phyloP scores from a whole-genome alignment of 1,284 basidiomycete species.

The Ustilago crameri region DNA sequence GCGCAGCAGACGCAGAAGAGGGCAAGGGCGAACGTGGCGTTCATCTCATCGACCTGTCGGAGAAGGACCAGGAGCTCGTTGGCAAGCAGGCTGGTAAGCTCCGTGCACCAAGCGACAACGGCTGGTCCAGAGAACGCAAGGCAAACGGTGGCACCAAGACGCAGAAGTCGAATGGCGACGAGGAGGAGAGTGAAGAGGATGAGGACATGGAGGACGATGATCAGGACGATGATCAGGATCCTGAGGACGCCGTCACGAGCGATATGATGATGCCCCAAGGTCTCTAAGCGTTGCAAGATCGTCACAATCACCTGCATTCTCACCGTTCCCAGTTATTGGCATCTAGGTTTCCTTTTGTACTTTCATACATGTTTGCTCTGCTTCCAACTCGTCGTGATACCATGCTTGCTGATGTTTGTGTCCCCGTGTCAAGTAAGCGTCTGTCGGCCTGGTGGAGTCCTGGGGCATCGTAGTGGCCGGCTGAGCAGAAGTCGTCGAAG shows the following conservation, averaged over 20 bases:
- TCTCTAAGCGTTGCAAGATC: slow-evolving; percentile 20
- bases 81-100: slow-evolving; percentile 42
- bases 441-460: too few species aligned
- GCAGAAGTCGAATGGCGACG: slow-evolving; percentile 25
- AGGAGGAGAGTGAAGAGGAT: slow-evolving; percentile 43
- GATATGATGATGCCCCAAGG: slow-evolving; percentile 61
- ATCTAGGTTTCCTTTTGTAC: slow-evolving; percentile 15
- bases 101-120: slow-evolving; percentile 44
- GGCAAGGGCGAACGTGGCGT: slow-evolving; percentile 49
- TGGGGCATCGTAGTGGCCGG: too few species aligned
- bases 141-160: slow-evolving; percentile 18
- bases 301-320: too few species aligned
- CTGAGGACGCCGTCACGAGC: slow-evolving; percentile 50
- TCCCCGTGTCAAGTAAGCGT: neutral
- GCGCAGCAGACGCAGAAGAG: slow-evolving; percentile 54
- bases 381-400: slow-evolving; percentile 26
- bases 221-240: slow-evolving; percentile 36
- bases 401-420: neutral
- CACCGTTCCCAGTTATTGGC: slow-evolving; percentile 2
- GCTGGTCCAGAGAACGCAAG: slow-evolving; percentile 44
- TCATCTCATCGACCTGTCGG: slow-evolving; percentile 43
- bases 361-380: slow-evolving; percentile 25
- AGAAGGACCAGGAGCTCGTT: slow-evolving; percentile 51
- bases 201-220: slow-evolving; percentile 45
- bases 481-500: too few species aligned